Base-by-base conservation (phyloP, 2,329 filamentous ascomycete species). In the Aspergillus persii region DNA sequence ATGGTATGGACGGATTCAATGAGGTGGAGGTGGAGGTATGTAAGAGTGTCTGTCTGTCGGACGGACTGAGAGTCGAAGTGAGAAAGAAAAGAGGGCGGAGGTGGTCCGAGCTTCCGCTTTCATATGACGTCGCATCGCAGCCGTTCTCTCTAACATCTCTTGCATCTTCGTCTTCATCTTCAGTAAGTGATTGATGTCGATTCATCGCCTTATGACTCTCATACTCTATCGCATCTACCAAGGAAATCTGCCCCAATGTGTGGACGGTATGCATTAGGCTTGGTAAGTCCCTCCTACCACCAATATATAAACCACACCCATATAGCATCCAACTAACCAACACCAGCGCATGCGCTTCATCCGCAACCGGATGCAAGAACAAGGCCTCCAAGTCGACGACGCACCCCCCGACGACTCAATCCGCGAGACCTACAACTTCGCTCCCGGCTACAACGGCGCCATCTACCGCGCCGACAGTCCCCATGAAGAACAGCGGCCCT, bases 381-480 rank as follows among this genome's bases (percentile, higher is more conserved):
- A 92, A 67, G 82, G 88, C 61, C 90, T 96, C 85, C 84, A 83
- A 2, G 86, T 91, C 2, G 82, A 88, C 58, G 86, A 92, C 58
- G 86, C 84, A 0, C 90, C 91, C 0, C 83, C 84, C 3, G 91
- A 96, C 66, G 86, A 91, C 18, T 84, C 80, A 50, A 78, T 86
- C 36, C 85, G 90, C 41, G 89, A 91, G 70, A 92, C 85, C 39
- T 96, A 96, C 79, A 98, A 98, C 74, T 96, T 99, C 71, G 92
- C 94, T 0, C 95, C 95, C 0, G 90, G 93, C 0, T 90, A 92
- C 62, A 83, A 89, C 69, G 94, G 95, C 36, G 81, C 95, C 27
- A 90, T 98, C 29, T 96, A 96, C 72, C 86, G 92, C 60, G 91
- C 91, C 36, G 86, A 92, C 54, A 83, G 84, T 5, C 82, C 86